phyloP scores from a whole-genome alignment of 352 stramenopile species.

The Phytophthora podocarpi region DNA sequence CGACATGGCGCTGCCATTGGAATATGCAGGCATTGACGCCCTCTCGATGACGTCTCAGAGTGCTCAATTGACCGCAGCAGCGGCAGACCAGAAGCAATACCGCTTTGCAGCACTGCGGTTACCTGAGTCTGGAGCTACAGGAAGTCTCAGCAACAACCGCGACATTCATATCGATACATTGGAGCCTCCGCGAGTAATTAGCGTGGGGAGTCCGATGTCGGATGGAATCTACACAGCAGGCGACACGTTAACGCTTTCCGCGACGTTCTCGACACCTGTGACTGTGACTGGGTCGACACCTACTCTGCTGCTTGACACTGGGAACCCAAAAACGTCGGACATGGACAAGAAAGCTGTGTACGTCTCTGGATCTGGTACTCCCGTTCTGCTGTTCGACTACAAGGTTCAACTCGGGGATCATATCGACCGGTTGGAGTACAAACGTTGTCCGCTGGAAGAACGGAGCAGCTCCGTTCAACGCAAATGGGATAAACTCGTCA shows the following conservation, averaged over 20 bases:
- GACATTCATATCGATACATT: constrained; percentile 70
- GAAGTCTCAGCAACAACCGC: constrained; percentile 66
- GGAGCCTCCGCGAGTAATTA: constrained; percentile 56
- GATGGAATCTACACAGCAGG: constrained; percentile 69
- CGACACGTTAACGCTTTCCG: constrained; percentile 43
- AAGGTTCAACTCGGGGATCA: constrained; percentile 51
- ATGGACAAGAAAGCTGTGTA: constrained; percentile 38
- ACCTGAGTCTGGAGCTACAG: constrained; percentile 41
- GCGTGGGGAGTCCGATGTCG: constrained; percentile 47
- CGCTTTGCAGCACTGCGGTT: constrained; percentile 49
- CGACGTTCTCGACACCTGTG: constrained; percentile 63
- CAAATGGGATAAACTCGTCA: constrained; percentile 61
- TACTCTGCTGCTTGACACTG: constrained; percentile 43
- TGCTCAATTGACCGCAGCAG: constrained; percentile 31
- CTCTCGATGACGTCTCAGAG: constrained; percentile 32
- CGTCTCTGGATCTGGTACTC: constrained; percentile 44
- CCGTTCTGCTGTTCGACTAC: constrained; percentile 60
- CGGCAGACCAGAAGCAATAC: constrained; percentile 21
- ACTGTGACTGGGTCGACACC: constrained; percentile 44
- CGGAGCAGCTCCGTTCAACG: constrained; percentile 25
- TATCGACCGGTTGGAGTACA: constrained; percentile 69
- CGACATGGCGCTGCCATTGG: constrained; percentile 62
- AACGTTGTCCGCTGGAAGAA: constrained; percentile 43
- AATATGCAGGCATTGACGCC: constrained; percentile 60
- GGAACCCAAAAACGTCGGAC: constrained; percentile 15